These are phyloP conservation scores for Takakia lepidozioides DNA, from an alignment of 225 moss, liverwort and hornwort genomes.

Conservation along the genomic window DNA sequence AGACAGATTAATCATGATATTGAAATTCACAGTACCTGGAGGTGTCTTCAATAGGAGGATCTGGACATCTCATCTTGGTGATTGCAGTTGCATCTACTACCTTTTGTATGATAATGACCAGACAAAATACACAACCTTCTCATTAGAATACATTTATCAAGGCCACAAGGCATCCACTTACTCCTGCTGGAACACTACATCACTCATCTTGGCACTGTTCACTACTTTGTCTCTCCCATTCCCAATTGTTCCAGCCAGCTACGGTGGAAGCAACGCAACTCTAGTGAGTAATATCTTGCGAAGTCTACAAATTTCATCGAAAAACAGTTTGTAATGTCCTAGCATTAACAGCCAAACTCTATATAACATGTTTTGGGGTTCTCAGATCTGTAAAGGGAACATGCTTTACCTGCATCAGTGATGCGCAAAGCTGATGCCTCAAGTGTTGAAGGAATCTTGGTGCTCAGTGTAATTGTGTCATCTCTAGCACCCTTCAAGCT, in stretches of 20 bases:
- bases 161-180: slow-evolving; percentile 62
- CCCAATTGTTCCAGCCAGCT: slow-evolving; percentile 36
- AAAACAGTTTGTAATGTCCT: too few species aligned
- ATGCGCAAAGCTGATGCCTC: slow-evolving; percentile 71
- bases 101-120: slow-evolving; percentile 66
- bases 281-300: neutral
- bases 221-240: slow-evolving; percentile 72
- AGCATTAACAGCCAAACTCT: neutral
- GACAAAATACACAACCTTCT: neutral
- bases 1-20: too few species aligned
- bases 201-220: slow-evolving; percentile 61
- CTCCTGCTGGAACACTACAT: slow-evolving; percentile 63
- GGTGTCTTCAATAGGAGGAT: slow-evolving; percentile 78
- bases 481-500: slow-evolving; percentile 86
- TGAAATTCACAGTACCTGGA: slow-evolving; percentile 43
- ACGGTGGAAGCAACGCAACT: slow-evolving; percentile 9
- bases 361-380: too few species aligned
- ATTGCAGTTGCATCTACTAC: slow-evolving; percentile 83
- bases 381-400: too few species aligned
- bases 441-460: slow-evolving; percentile 65
- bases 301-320: neutral
- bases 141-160: neutral
- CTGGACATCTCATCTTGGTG: slow-evolving; percentile 73
- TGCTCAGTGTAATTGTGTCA: slow-evolving; percentile 68
- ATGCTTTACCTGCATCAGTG: slow-evolving; percentile 85